Evolutionary conservation across 2,329 filamentous ascomycete genomes (phyloP).

Genomic region (Exophiala oligosperma): DNA sequence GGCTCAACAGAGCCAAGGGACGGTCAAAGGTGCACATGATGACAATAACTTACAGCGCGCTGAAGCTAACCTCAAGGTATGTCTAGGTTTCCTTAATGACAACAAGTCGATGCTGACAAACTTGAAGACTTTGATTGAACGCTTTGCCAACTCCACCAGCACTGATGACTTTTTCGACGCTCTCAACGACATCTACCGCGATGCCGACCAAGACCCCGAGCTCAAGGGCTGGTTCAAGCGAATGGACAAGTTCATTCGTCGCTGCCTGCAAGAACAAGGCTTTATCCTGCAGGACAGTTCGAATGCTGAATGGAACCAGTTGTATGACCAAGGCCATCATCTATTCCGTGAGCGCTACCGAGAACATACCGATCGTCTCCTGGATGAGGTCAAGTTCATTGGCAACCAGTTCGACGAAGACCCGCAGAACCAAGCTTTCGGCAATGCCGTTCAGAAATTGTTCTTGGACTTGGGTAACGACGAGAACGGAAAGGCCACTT

Average conservation of each 20-base stretch:
- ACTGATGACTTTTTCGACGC: constrained; percentile 81
- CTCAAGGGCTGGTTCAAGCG: constrained; percentile 86
- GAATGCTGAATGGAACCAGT: constrained; percentile 75
- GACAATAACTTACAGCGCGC: constrained; percentile 66
- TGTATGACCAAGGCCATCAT: constrained; percentile 83
- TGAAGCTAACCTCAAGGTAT: constrained; percentile 75
- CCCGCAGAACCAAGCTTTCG: constrained; percentile 80
- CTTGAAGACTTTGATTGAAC: constrained; percentile 77
- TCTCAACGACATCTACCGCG: constrained; percentile 80
- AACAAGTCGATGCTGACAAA: constrained; percentile 51
- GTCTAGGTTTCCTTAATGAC: constrained; percentile 39
- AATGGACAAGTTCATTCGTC: constrained; percentile 75
- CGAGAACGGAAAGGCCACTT: constrained; percentile 75
- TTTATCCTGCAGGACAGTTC: constrained; percentile 83
- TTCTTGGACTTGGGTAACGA: constrained; percentile 91
- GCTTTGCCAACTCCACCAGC: constrained; percentile 93
- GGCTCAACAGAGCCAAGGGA: constrained; percentile 63
- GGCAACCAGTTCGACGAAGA: constrained; percentile 87
- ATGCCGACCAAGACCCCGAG: constrained; percentile 83
- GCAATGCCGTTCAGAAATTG: constrained; percentile 72
- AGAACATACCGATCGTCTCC: constrained; percentile 77
- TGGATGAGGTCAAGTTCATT: constrained; percentile 89
- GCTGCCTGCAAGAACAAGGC: constrained; percentile 82
- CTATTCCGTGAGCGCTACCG: constrained; percentile 88
- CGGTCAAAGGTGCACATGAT: constrained; percentile 70